Evolutionary conservation across 176 grass and related monocot genomes (phyloP), one percentile per base, ranked within the genome.

Genomic region (Alloteropsis semialata): DNA sequence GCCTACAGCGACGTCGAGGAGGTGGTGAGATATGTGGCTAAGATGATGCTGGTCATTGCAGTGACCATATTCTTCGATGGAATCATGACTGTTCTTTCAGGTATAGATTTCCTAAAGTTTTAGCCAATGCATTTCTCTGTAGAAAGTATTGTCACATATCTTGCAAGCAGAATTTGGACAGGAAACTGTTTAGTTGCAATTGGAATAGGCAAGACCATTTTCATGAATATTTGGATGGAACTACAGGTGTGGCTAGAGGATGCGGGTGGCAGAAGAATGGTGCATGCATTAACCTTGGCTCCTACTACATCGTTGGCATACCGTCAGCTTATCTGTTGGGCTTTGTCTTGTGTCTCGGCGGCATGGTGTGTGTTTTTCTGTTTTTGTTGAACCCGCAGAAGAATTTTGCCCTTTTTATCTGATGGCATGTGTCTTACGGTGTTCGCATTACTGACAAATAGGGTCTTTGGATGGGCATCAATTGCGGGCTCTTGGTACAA

Each of bases 261-360:
- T 92, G 86, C 11, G 94, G 94, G 33, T 89, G 92, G 94, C 92
- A 97, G 72, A 92, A 94, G 72, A 90, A 92, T 27, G 92, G 92
- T 15, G 92, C 94, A 38, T 65, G 51, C 21, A 76, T 94, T 54
- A 94, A 97, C 55, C 88, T 97, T 34, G 88, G 86, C 21, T 85
- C 92, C 34, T 97, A 81, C 77, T 97, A 97, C 28, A 37, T 82
- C 2, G 83, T 89, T 0, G 92, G 92, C 27, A 78, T 94, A 65
- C 94, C 94, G 51, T 69, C 80, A 0, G 90, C 90, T 7, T 78
- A 89, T 65, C 62, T 97, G 29, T 33, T 92, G 38, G 95, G 90
- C 44, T 97, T 97, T 61, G 77, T 92, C 29, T 64, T 92, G 4
- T 90, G 70, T 75, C 37, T 87, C 18, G 88, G 91, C 2, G 88